phyloP scores from a whole-genome alignment of 257 asterid species.

The Nicotiana noctiflora region DNA sequence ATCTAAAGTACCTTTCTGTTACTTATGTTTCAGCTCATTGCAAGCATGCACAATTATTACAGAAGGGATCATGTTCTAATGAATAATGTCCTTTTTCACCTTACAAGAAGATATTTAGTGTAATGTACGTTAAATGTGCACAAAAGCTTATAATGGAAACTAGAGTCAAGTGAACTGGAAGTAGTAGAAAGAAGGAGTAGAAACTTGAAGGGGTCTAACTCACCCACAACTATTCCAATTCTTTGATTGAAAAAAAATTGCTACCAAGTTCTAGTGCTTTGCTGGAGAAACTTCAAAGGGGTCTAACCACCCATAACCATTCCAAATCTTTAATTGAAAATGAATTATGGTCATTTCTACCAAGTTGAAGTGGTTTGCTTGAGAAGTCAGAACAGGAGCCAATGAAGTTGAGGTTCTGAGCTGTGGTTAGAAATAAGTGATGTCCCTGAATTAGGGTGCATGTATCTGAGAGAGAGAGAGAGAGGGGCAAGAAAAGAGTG shows the following conservation, averaged over 20 bases:
- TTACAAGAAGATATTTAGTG: not conserved
- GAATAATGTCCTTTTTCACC: not conserved
- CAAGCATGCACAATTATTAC: not conserved
- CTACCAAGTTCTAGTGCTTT: no score
- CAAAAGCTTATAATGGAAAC: not conserved
- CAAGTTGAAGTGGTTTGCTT: not conserved
- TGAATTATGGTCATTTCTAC: not conserved
- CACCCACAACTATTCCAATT: not conserved
- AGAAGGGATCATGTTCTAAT: not conserved
- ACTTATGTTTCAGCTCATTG: no score
- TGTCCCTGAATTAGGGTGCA: not conserved
- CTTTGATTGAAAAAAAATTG: not conserved
- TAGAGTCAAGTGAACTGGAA: not conserved
- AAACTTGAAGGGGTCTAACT: not conserved
- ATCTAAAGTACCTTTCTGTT: not conserved
- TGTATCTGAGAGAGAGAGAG: not conserved
- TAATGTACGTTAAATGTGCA: not conserved
- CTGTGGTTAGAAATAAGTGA: not conserved
- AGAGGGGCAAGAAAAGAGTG: not conserved
- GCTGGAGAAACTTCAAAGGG: not conserved
- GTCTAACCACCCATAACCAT: not conserved
- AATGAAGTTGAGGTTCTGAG: not conserved
- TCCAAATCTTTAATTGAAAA: not conserved
- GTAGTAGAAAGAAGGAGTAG: not conserved
- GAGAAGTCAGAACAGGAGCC: not conserved